A percentile compares a stretch with the other conserved stretches of the same genome.
phyloP scores from a whole-genome alignment of 2,329 filamentous ascomycete species.

The Mycosphaerella sp. region DNA sequence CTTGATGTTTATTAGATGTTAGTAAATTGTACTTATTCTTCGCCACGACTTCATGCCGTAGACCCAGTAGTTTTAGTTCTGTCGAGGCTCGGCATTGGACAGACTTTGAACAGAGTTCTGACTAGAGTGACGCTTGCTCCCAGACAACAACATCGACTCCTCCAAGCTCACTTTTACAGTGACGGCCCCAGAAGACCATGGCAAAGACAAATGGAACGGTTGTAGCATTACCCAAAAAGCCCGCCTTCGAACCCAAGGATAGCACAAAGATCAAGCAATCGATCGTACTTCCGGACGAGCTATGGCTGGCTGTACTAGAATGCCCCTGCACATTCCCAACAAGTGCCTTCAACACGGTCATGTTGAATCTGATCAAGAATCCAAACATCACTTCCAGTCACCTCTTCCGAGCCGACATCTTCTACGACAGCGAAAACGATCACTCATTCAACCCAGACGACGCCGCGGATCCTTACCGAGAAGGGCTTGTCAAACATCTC shows the following conservation, averaged over 20 bases:
- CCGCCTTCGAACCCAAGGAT: constrained; percentile 31
- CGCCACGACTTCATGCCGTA: too few species aligned
- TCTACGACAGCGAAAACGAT: constrained; percentile 46
- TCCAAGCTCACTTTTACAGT: neutral
- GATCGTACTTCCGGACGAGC: constrained; percentile 21
- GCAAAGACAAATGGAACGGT: neutral
- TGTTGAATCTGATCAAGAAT: constrained; percentile 69
- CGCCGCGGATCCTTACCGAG: neutral
- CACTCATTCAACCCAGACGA: constrained; percentile 32
- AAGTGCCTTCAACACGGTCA: constrained; percentile 57
- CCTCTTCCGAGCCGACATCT: constrained; percentile 71
- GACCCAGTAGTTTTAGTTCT: too few species aligned
- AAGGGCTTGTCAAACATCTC: constrained; percentile 38
- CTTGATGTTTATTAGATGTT: neutral
- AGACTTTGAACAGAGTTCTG: neutral
- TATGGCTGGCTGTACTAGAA: constrained; percentile 28
- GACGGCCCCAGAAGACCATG: neutral
- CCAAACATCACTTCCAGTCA: constrained; percentile 73
- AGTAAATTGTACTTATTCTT: neutral
- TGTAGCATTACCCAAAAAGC: constrained; percentile 7
- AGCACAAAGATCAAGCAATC: constrained; percentile 19
- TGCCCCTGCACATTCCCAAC: constrained; percentile 55
- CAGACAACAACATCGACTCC: neutral
- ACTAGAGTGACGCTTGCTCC: too few species aligned
- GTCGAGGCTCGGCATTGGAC: neutral